phyloP scores from a whole-genome alignment of 139 green algal species.

The Nannochloris sp. region DNA sequence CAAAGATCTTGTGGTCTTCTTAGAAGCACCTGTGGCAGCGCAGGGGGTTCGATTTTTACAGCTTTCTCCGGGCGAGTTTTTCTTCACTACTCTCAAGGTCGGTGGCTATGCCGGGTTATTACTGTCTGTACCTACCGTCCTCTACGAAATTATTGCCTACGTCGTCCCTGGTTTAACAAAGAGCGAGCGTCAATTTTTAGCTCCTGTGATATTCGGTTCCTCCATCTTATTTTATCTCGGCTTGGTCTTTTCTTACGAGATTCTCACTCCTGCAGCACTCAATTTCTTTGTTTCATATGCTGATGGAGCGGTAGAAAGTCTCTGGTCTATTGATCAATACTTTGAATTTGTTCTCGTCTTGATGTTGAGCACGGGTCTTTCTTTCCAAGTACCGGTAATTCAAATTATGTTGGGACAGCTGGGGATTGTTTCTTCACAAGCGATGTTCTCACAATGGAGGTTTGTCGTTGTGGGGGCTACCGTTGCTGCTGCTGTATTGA shows the following conservation, averaged over 20 bases:
- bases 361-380: constrained; percentile 91
- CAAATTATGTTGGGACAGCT: constrained; percentile 93
- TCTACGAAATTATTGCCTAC: constrained; percentile 97
- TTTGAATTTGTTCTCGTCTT: constrained; percentile 99
- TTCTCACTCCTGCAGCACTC: constrained; percentile 91
- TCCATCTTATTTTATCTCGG: constrained; percentile 95
- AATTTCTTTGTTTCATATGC: constrained; percentile 97
- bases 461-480: constrained; percentile 95
- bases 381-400: constrained; percentile 97
- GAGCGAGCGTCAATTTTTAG: constrained; percentile 81
- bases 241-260: constrained; percentile 89
- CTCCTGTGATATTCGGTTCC: constrained; percentile 90
- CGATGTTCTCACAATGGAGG: constrained; percentile 93
- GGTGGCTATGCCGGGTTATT: constrained; percentile 92
- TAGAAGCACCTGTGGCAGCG: constrained; percentile 87
- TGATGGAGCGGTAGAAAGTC: constrained; percentile 91
- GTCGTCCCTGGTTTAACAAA: constrained; percentile 90
- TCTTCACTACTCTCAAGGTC: constrained; percentile 99
- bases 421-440: constrained; percentile 75
- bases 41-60: constrained; percentile 95
- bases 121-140: constrained; percentile 77
- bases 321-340: constrained; percentile 99
- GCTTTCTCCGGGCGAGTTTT: constrained; percentile 95
- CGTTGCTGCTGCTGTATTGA: constrained; percentile 90
- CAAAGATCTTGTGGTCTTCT: constrained; percentile 87